phyloP scores from a whole-genome alignment of 805 yeast genomes.

The Ascoidea rubescens region DNA sequence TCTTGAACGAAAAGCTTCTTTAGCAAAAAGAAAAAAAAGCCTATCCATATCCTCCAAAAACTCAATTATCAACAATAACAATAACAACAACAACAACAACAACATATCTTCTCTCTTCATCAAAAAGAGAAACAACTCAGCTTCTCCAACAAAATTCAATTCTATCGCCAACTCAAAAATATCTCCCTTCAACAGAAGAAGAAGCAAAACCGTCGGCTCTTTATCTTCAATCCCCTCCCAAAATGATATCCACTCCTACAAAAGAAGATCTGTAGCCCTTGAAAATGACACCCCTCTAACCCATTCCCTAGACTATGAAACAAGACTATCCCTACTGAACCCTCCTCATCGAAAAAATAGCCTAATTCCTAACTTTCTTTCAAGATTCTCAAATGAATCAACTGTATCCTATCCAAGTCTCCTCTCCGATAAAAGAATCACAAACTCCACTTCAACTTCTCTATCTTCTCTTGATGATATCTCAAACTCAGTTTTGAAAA shows the following conservation, averaged over 20 bases:
- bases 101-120: neutral
- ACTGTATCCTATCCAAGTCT: neutral
- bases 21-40: neutral
- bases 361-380: neutral
- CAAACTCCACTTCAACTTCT: neutral
- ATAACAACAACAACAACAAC: too few relatives aligned
- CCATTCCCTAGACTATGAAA: neutral
- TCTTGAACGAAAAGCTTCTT: neutral
- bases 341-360: too few relatives aligned
- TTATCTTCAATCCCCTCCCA: neutral
- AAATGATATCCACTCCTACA: too few relatives aligned
- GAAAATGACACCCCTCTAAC: neutral
- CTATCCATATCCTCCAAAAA: neutral
- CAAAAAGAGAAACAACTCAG: too few relatives aligned
- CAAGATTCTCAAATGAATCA: neutral
- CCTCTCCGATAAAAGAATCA: neutral
- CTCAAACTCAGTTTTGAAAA: neutral
- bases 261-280: neutral
- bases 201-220: neutral
- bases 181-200: neutral
- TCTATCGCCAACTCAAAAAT: neutral
- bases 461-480: neutral
- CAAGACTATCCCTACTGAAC: neutral
- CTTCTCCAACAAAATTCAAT: neutral
- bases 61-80: neutral